Conservation (phyloP, 768 basidiomycete species). For the Boletus huronensis region DNA sequence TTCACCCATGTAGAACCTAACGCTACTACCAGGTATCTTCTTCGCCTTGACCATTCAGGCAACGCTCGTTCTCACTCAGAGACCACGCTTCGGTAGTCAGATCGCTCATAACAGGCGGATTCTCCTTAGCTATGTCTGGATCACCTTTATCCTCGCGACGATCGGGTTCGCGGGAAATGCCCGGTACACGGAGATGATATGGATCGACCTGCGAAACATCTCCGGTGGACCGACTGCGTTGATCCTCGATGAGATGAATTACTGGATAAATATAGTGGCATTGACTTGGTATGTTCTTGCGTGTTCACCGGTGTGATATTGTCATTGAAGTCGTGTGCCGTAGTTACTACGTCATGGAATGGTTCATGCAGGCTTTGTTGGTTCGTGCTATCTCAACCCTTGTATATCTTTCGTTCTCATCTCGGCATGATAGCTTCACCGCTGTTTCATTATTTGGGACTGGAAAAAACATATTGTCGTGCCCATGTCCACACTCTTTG, state of each 20-base stretch:
- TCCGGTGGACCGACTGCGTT: constrained; percentile 13
- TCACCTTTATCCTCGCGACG: constrained; percentile 28
- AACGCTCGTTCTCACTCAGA: constrained; percentile 2
- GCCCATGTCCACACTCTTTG: constrained; percentile 14
- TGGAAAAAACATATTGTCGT: constrained; percentile 11
- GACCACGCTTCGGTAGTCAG: neutral
- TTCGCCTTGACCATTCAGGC: constrained; percentile 22
- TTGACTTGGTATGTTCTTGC: constrained; percentile 14
- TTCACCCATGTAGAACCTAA: neutral
- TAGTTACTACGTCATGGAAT: constrained; percentile 29
- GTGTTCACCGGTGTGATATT: neutral
- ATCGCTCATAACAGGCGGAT: neutral
- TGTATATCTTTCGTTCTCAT: neutral
- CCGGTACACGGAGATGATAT: constrained; percentile 32
- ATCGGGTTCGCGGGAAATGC: constrained; percentile 24
- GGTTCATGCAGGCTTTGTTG: constrained; percentile 28
- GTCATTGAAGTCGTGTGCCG: neutral
- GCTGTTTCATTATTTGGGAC: constrained; percentile 18
- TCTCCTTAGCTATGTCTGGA: constrained; percentile 22
- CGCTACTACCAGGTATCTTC: constrained; percentile 16
- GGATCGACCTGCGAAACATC: constrained; percentile 27
- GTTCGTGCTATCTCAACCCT: constrained; percentile 1
- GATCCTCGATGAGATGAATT: constrained; percentile 11
- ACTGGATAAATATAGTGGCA: constrained; percentile 21
- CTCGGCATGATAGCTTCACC: constrained; percentile 5